phyloP scores from a whole-genome alignment of 2,329 filamentous ascomycete genomes.

The Sporothrix humicola region DNA sequence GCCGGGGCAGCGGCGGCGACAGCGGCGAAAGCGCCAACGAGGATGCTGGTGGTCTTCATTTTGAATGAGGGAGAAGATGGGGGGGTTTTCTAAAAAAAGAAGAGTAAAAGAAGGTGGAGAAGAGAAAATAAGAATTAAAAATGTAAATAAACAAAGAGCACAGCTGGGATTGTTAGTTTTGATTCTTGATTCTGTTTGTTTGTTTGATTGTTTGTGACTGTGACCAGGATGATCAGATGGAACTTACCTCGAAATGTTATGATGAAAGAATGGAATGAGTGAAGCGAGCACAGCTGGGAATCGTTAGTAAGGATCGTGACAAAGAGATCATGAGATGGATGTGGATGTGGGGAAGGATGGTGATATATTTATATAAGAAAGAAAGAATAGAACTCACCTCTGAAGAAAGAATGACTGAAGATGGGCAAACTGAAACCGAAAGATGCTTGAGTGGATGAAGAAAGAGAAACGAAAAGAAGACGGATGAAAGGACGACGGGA shows the following conservation, averaged over 20 bases:
- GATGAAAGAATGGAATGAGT: slow-evolving; percentile 48
- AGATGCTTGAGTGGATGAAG: slow-evolving; percentile 46
- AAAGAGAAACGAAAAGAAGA: slow-evolving; percentile 41
- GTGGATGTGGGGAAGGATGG: not conserved
- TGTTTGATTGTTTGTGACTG: too few species aligned
- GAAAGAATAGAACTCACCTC: too few species aligned
- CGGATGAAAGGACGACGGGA: slow-evolving; percentile 37
- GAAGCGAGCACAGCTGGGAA: slow-evolving; percentile 56
- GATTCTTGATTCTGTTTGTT: not conserved
- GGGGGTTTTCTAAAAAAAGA: slow-evolving; percentile 33
- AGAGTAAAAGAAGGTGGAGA: not conserved
- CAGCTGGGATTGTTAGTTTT: slow-evolving; percentile 48
- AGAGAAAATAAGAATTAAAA: slow-evolving; percentile 40
- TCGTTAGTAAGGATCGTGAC: slow-evolving; percentile 9
- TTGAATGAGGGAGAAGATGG: slow-evolving; percentile 43
- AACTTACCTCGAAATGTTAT: slow-evolving; percentile 51
- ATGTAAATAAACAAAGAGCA: slow-evolving; percentile 49
- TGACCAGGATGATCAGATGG: not conserved
- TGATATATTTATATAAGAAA: not conserved
- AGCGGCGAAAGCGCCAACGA: slow-evolving; percentile 54
- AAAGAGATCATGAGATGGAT: not conserved
- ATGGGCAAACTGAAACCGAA: slow-evolving; percentile 42
- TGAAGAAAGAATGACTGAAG: slow-evolving; percentile 34
- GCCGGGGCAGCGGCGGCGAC: slow-evolving; percentile 53
- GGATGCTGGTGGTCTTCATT: slow-evolving; percentile 57